phyloP scores from a whole-genome alignment of 306 rosid genomes.

The Begonia masoniana region DNA sequence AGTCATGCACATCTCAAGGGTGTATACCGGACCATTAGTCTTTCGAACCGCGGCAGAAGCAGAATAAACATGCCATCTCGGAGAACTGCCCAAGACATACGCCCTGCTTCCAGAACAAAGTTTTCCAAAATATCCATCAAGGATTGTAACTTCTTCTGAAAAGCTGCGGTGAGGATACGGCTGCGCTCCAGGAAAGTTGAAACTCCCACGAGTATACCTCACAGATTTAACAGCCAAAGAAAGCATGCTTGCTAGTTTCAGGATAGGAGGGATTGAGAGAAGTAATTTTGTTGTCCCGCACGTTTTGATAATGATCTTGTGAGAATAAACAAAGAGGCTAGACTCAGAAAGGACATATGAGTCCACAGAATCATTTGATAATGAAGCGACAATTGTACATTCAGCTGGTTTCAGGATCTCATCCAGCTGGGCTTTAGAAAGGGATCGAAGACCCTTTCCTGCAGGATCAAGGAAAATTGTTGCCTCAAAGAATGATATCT shows the following conservation, averaged over 20 bases:
- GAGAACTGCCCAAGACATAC: conserved; percentile 48
- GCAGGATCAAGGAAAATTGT: conserved; percentile 53
- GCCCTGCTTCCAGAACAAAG: conserved; percentile 67
- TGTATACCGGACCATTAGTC: conserved; percentile 31
- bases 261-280: conserved; percentile 62
- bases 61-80: conserved; percentile 82
- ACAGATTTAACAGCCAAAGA: conserved; percentile 66
- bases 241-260: conserved; percentile 47
- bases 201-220: conserved; percentile 80
- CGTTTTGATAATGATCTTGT: conserved; percentile 75
- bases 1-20: conserved; percentile 95
- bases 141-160: conserved; percentile 62
- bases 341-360: conserved; percentile 95
- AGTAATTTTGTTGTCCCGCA: conserved; percentile 93
- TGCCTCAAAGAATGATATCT: conserved; percentile 55
- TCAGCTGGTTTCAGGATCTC: conserved; percentile 77
- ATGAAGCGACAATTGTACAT: conserved; percentile 80
- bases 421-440: conserved; percentile 54
- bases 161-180: conserved; percentile 73
- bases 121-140: conserved; percentile 50
- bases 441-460: conserved; percentile 65
- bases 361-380: conserved; percentile 64
- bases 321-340: conserved; percentile 73
- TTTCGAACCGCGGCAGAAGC: conserved; percentile 32
- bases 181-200: conserved; percentile 81